Percentiles rank a stretch among this genome's conserved stretches.
phyloP scores from a whole-genome alignment of 2,329 filamentous ascomycete species.

The Hyphodiscus sp. region DNA sequence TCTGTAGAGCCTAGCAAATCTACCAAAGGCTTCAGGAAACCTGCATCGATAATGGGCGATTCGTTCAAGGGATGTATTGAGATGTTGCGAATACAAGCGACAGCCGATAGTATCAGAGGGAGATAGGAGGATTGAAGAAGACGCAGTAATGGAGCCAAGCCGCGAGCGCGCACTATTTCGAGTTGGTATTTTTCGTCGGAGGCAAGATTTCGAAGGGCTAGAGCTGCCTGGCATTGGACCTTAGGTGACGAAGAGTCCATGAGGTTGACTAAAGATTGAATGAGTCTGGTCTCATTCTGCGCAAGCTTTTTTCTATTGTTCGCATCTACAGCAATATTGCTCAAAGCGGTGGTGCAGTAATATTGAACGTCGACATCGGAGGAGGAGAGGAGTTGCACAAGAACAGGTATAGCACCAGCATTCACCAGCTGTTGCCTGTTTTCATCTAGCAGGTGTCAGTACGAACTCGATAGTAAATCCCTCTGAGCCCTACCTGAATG shows the following conservation, averaged over 20 bases:
- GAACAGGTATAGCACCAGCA: slow-evolving; percentile 93
- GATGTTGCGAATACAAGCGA: slow-evolving; percentile 97
- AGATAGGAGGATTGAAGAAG: slow-evolving; percentile 93
- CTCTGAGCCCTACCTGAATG: slow-evolving; percentile 68
- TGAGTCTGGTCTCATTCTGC: slow-evolving; percentile 82
- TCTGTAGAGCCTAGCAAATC: slow-evolving; percentile 92
- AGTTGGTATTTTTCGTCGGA: slow-evolving; percentile 99
- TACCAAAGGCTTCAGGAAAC: slow-evolving; percentile 88
- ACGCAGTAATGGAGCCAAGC: slow-evolving; percentile 76
- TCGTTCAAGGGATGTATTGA: slow-evolving; percentile 97
- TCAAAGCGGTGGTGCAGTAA: slow-evolving; percentile 96
- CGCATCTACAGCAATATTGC: slow-evolving; percentile 94
- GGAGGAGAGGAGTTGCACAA: slow-evolving; percentile 90
- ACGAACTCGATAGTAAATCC: neutral
- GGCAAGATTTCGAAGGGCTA: slow-evolving; percentile 88
- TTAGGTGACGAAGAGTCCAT: slow-evolving; percentile 98
- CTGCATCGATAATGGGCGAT: slow-evolving; percentile 96
- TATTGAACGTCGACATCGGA: slow-evolving; percentile 97
- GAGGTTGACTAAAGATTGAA: slow-evolving; percentile 87
- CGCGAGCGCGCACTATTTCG: slow-evolving; percentile 87
- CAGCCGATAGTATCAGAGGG: slow-evolving; percentile 89
- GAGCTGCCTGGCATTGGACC: slow-evolving; percentile 93
- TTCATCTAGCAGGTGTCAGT: slow-evolving; percentile 58
- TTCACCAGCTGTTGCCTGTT: slow-evolving; percentile 97
- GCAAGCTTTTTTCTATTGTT: slow-evolving; percentile 87